Percentiles rank a stretch among this genome's conserved stretches.
Conservation (phyloP, 2,329 filamentous ascomycete genomes). For the Zymoseptoria ardabiliae region DNA sequence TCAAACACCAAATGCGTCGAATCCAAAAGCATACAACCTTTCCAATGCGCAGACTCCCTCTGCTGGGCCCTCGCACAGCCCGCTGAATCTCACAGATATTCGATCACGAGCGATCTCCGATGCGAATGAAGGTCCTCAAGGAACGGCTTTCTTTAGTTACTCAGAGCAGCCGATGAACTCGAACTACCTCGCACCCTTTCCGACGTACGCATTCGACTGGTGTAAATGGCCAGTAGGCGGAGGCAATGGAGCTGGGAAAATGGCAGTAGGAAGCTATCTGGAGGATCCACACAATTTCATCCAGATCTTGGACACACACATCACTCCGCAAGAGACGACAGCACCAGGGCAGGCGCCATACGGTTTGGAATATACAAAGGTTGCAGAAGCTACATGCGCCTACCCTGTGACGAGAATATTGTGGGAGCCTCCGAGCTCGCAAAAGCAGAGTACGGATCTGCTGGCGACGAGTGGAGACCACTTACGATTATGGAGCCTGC, state of each 20-base stretch:
- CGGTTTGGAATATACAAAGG: constrained; percentile 81
- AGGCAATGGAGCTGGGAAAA: constrained; percentile 74
- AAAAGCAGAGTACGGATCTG: constrained; percentile 91
- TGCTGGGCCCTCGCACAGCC: constrained; percentile 68
- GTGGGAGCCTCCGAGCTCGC: constrained; percentile 91
- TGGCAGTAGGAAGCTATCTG: constrained; percentile 90
- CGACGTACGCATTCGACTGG: constrained; percentile 96
- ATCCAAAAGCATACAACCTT: constrained; percentile 52
- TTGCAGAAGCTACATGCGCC: constrained; percentile 93
- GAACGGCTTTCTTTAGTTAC: constrained; percentile 55
- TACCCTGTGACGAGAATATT: constrained; percentile 92
- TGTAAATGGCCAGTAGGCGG: constrained; percentile 88
- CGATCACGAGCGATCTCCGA: constrained; percentile 76
- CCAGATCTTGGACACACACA: constrained; percentile 89
- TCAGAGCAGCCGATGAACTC: constrained; percentile 65
- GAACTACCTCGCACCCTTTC: constrained; percentile 91
- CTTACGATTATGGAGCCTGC: constrained; percentile 86
- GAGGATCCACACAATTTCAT: constrained; percentile 99
- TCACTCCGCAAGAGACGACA: constrained; percentile 61
- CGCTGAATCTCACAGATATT: constrained; percentile 86
- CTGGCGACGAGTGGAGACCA: constrained; percentile 94
- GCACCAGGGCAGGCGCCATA: constrained; percentile 64
- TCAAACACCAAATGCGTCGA: constrained; percentile 33
- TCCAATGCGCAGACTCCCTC: constrained; percentile 49
- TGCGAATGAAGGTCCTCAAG: constrained; percentile 63